phyloP scores from a whole-genome alignment of 192 early-diverging fungal genomes.

The Podila epigama region DNA sequence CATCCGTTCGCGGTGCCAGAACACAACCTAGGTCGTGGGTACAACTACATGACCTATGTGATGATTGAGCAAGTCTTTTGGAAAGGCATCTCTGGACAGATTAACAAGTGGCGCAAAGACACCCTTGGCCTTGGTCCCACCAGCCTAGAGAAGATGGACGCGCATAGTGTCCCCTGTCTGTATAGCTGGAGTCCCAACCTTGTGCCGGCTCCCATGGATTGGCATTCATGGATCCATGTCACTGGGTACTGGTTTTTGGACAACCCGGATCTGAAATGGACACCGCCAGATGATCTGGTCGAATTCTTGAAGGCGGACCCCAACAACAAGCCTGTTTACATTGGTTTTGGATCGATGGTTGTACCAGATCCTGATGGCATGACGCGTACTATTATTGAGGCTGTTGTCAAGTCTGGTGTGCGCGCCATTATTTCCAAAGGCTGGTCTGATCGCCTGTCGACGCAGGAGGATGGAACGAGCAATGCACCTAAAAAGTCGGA shows the following conservation, averaged over 20 bases:
- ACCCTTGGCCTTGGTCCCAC: slow-evolving; percentile 55
- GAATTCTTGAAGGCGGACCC: slow-evolving; percentile 62
- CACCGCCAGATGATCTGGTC: slow-evolving; percentile 57
- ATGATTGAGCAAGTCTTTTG: slow-evolving; percentile 76
- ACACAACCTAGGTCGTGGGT: slow-evolving; percentile 51
- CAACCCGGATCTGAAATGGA: slow-evolving; percentile 66
- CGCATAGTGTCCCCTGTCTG: slow-evolving; percentile 65
- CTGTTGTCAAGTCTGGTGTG: slow-evolving; percentile 66
- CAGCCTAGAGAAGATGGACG: slow-evolving; percentile 57
- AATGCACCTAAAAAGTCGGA: slow-evolving; percentile 23
- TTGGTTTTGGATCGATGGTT: slow-evolving; percentile 83
- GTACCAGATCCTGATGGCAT: slow-evolving; percentile 72
- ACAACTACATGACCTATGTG: slow-evolving; percentile 74
- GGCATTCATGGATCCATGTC: slow-evolving; percentile 73
- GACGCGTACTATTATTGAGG: slow-evolving; percentile 68
- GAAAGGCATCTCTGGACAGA: slow-evolving; percentile 61
- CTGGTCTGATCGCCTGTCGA: slow-evolving; percentile 66
- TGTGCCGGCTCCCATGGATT: slow-evolving; percentile 68
- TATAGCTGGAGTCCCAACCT: slow-evolving; percentile 69
- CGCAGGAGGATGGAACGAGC: slow-evolving; percentile 16
- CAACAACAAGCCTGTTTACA: slow-evolving; percentile 64
- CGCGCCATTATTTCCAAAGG: slow-evolving; percentile 76
- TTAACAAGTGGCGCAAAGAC: slow-evolving; percentile 65
- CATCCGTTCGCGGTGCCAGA: slow-evolving; percentile 73
- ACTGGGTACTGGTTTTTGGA: slow-evolving; percentile 82